Evolutionary conservation across 257 asterid species (phyloP).

Genomic region (Linaria vulgaris): DNA sequence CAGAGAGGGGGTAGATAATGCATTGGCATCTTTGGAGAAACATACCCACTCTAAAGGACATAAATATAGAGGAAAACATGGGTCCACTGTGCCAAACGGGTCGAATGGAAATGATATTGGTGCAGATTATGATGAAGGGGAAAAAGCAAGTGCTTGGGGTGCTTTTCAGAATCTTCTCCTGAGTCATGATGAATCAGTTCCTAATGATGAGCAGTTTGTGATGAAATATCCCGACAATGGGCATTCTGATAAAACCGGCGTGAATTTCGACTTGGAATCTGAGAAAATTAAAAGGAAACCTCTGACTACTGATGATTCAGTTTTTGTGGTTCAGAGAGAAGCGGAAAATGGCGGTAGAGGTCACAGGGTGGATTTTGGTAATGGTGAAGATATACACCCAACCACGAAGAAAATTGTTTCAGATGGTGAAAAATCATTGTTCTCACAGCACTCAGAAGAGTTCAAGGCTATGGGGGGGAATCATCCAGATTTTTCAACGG

Average conservation of each 20-base stretch:
- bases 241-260: slow-evolving; percentile 28
- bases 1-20: slow-evolving; percentile 60
- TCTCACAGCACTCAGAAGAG: slow-evolving; percentile 35
- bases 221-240: slow-evolving; percentile 37
- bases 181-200: slow-evolving; percentile 48
- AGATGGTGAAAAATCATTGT: slow-evolving; percentile 41
- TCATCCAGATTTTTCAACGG: slow-evolving; percentile 51
- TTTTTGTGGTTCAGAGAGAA: slow-evolving; percentile 41
- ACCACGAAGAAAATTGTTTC: slow-evolving; percentile 42
- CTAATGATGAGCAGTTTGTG: slow-evolving; percentile 37
- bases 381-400: slow-evolving; percentile 43
- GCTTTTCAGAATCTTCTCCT: slow-evolving; percentile 72
- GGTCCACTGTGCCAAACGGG: slow-evolving; percentile 32
- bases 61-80: slow-evolving; percentile 39
- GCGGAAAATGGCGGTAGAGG: slow-evolving; percentile 35
- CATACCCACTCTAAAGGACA: slow-evolving; percentile 35
- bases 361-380: slow-evolving; percentile 40
- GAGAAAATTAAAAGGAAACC: slow-evolving; percentile 39
- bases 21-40: slow-evolving; percentile 54
- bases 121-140: slow-evolving; percentile 35
- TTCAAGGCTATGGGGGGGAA: slow-evolving; percentile 22
- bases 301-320: slow-evolving; percentile 48
- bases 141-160: slow-evolving; percentile 51
- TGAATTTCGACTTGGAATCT: slow-evolving; percentile 35
- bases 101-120: slow-evolving; percentile 27